Evolutionary conservation across 495 filamentous ascomycete genomes (phyloP), one percentile per base, ranked within the genome.

Genomic region (Astrothelium subdiscretum): DNA sequence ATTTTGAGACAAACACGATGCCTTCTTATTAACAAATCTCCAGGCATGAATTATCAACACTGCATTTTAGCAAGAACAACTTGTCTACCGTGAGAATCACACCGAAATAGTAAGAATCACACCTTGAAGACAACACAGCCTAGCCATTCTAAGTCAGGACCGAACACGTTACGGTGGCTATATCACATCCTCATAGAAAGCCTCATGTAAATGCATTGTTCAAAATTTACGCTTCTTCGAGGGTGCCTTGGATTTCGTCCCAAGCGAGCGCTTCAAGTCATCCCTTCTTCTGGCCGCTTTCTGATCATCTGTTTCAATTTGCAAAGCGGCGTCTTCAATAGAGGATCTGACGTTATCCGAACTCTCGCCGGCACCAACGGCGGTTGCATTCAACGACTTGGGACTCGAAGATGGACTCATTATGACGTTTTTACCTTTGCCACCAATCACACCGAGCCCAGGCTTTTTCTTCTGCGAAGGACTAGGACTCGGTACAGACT

Each of bases 141-240:
- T n/a, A n/a, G n/a, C n/a, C n/a, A n/a, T n/a, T n/a, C n/a, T n/a
- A n/a, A n/a, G n/a, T n/a, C n/a, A n/a, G n/a, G n/a, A n/a, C n/a
- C n/a, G n/a, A n/a, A n/a, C n/a, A n/a, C n/a, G n/a, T n/a, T n/a
- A n/a, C n/a, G n/a, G n/a, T n/a, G n/a, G n/a, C n/a, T n/a, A n/a
- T n/a, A n/a, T n/a, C n/a, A n/a, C n/a, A n/a, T n/a, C n/a, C n/a
- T n/a, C n/a, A n/a, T n/a, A n/a, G n/a, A n/a, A n/a, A n/a, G n/a
- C n/a, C n/a, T n/a, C n/a, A n/a, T n/a, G n/a, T n/a, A n/a, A n/a
- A n/a, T n/a, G n/a, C n/a, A n/a, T n/a, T n/a, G n/a, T n/a, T 66
- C 59, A 72, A 31, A 72, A 72, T 58, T 60, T 67, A 24, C 73
- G 60, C 59, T 73, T 75, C 67, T 75, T 75, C 58, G 57, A 67